Conservation (phyloP, 768 basidiomycete species). For the Podaxis sp. region DNA sequence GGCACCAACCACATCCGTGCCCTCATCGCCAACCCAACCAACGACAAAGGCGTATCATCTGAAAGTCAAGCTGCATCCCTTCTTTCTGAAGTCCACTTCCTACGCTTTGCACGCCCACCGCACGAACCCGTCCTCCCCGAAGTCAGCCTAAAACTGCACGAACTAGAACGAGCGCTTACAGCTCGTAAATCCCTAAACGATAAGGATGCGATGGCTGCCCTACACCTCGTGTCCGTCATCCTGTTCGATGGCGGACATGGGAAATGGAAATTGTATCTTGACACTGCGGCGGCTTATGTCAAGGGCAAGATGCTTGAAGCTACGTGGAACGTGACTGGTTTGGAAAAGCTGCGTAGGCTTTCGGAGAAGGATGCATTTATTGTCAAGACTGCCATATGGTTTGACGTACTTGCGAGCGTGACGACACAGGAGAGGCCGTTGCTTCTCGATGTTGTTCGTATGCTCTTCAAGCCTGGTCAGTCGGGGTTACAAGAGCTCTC, state of each 20-base stretch:
- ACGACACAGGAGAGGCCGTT: constrained; percentile 62
- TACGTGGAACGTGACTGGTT: constrained; percentile 36
- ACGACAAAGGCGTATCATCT: background rate
- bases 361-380: constrained; percentile 63
- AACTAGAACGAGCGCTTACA: constrained; percentile 24
- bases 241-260: constrained; percentile 79
- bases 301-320: constrained; percentile 40
- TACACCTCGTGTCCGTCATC: constrained; percentile 74
- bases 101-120: background rate
- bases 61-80: constrained; percentile 12
- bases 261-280: constrained; percentile 66
- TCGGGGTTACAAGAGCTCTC: constrained; percentile 38
- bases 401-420: constrained; percentile 78
- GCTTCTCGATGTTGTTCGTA: constrained; percentile 55
- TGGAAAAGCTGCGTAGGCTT: constrained; percentile 43
- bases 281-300: constrained; percentile 59
- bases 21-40: constrained; percentile 25
- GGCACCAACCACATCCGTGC: constrained; percentile 45
- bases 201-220: constrained; percentile 77
- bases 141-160: constrained; percentile 23
- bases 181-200: constrained; percentile 31
- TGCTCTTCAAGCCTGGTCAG: constrained; percentile 50
- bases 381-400: constrained; percentile 85
- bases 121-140: constrained; percentile 17
- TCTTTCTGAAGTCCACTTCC: constrained; percentile 7